Conservation (phyloP, 2,329 filamentous ascomycete genomes). For the Neurospora sp. region DNA sequence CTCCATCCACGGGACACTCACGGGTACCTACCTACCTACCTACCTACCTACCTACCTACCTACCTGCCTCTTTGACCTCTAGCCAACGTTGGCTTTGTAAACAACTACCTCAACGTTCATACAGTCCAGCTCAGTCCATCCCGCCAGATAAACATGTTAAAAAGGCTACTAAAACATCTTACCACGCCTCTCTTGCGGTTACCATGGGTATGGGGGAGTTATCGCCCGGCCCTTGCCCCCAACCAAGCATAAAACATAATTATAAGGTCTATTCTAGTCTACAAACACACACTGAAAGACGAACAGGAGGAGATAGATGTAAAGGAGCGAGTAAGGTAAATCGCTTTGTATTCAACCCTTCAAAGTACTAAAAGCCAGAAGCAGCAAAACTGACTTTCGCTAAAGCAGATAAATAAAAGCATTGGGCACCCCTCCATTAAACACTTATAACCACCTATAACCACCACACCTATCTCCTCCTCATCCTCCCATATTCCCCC, state of each 20-base stretch:
- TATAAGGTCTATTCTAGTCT: too few relatives aligned
- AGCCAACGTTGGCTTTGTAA: not conserved
- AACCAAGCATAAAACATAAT: not conserved
- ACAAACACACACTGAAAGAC: not conserved
- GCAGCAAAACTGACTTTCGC: not conserved
- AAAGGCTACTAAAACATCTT: not conserved
- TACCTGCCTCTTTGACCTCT: too few relatives aligned
- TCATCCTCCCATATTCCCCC: too few relatives aligned
- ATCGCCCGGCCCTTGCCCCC: not conserved
- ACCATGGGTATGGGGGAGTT: not conserved
- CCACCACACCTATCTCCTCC: too few relatives aligned
- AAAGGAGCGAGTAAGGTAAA: not conserved
- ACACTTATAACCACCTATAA: not conserved
- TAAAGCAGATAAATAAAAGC: not conserved
- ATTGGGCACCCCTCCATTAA: not conserved
- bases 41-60: too few relatives aligned
- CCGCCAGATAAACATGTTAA: not conserved
- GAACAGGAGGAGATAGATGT: too few relatives aligned
- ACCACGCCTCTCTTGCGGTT: not conserved
- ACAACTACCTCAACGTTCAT: too few relatives aligned
- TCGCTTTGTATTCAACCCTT: not conserved
- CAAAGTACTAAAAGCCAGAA: not conserved
- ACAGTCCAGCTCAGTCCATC: too few relatives aligned
- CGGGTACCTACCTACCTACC: too few relatives aligned
- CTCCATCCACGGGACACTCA: too few relatives aligned